These are phyloP conservation scores for Cairneyella variabilis DNA, from an alignment of 495 filamentous ascomycete species.

Conservation along the genomic window DNA sequence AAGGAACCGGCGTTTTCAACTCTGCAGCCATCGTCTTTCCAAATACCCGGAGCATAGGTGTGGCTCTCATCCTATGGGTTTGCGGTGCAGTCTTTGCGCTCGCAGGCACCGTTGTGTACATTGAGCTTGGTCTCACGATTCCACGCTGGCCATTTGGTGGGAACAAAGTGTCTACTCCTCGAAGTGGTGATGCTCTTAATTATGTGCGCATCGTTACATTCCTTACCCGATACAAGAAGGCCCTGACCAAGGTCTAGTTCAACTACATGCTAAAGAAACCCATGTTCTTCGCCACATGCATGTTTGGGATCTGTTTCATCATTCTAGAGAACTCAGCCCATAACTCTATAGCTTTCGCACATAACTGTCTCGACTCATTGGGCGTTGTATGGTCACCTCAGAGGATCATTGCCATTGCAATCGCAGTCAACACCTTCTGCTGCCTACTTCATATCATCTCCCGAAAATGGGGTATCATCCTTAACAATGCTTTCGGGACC, in stretches of 20 bases:
- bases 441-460: slow-evolving; percentile 46
- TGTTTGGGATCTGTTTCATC: slow-evolving; percentile 46
- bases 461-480: slow-evolving; percentile 41
- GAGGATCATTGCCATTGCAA: slow-evolving; percentile 39
- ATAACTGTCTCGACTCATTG: slow-evolving; percentile 9
- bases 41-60: slow-evolving; percentile 8
- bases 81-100: slow-evolving; percentile 4
- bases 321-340: slow-evolving; percentile 45
- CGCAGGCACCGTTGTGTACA: not conserved
- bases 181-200: slow-evolving; percentile 10
- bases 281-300: slow-evolving; percentile 33
- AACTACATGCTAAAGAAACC: slow-evolving; percentile 10
- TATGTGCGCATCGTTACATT: not conserved
- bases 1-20: slow-evolving; percentile 14
- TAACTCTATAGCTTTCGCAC: slow-evolving; percentile 39
- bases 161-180: slow-evolving; percentile 2
- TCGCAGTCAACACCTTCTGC: slow-evolving; percentile 29
- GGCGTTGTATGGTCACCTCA: slow-evolving; percentile 12
- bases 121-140: slow-evolving; percentile 8
- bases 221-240: not conserved
- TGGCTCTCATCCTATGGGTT: slow-evolving; percentile 2
- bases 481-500: slow-evolving; percentile 47
- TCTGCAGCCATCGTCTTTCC: not conserved
- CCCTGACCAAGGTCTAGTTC: not conserved
- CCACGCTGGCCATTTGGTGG: slow-evolving; percentile 10